phyloP scores from a whole-genome alignment of 345 rosid genomes.

The Ricinus communis region DNA sequence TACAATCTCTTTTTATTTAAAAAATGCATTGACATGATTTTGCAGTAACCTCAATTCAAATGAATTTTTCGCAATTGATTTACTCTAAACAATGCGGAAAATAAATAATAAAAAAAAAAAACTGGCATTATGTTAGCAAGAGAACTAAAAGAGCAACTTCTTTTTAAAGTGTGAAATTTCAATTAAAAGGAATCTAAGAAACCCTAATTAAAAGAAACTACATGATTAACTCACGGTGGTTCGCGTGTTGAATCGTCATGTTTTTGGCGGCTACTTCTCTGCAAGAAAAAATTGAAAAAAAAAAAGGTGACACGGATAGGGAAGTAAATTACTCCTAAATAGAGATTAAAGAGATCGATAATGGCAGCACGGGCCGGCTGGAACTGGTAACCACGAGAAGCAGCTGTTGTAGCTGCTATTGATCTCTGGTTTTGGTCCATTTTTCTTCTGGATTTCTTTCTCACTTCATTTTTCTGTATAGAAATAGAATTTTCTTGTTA shows the following conservation, averaged over 20 bases:
- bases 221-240: conserved; percentile 56
- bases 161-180: not conserved
- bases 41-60: too few relatives aligned
- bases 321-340: conserved; percentile 60
- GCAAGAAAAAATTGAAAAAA: conserved; percentile 23
- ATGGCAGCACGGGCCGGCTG: conserved; percentile 79
- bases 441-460: not conserved
- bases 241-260: conserved; percentile 74
- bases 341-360: conserved; percentile 82
- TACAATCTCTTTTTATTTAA: too few relatives aligned
- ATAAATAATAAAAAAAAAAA: too few relatives aligned
- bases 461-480: not conserved
- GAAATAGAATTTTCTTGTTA: too few relatives aligned
- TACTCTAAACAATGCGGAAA: too few relatives aligned
- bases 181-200: not conserved
- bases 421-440: conserved; percentile 87
- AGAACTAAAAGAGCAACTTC: not conserved
- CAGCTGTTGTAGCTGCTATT: conserved; percentile 37
- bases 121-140: not conserved
- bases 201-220: not conserved
- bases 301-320: not conserved
- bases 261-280: conserved; percentile 74
- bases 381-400: conserved; percentile 68
- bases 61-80: too few relatives aligned
- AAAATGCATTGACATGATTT: too few relatives aligned